Conservation (phyloP, 1,139 yeast species). For the Yamadazyma conglobata region DNA sequence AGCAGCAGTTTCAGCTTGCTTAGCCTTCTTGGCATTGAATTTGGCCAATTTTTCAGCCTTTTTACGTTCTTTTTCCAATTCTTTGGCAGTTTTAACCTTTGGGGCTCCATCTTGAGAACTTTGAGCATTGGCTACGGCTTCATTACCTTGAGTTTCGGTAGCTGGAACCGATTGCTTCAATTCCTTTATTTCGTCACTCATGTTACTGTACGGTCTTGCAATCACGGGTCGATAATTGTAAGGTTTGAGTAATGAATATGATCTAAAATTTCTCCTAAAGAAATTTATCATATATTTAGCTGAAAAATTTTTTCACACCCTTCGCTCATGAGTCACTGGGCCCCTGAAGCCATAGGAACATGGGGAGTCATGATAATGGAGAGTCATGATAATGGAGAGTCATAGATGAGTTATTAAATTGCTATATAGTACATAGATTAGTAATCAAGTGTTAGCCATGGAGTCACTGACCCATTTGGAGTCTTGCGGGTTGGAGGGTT, state of each 20-base stretch:
- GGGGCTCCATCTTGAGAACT: conserved; percentile 18
- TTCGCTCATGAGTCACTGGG: conserved; percentile 7
- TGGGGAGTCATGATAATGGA: background rate
- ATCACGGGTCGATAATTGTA: conserved; percentile 2
- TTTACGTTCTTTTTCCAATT: conserved; percentile 88
- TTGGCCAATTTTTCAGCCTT: conserved; percentile 97
- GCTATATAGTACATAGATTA: conserved; percentile 1
- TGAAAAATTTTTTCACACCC: conserved; percentile 10
- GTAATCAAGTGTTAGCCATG: conserved; percentile 1
- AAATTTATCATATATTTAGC: conserved; percentile 12
- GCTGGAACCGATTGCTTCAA: background rate
- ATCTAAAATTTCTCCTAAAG: conserved; percentile 8
- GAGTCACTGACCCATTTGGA: conserved; percentile 8
- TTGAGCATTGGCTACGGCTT: conserved; percentile 5
- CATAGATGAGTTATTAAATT: conserved; percentile 6
- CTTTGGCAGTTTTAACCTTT: conserved; percentile 62
- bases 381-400: background rate
- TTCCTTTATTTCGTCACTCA: conserved; percentile 14
- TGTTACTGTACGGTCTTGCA: conserved; percentile 5
- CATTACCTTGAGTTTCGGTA: background rate
- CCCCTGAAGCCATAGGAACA: background rate
- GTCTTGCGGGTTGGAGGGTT: background rate
- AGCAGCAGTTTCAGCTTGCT: conserved; percentile 50
- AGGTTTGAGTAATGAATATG: conserved; percentile 9
- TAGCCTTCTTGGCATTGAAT: conserved; percentile 89